A percentile compares a stretch with the other conserved stretches of the same genome.
These are phyloP conservation scores for Massarina eburnea DNA, from an alignment of 2,329 filamentous ascomycete species.

Conservation along the genomic window DNA sequence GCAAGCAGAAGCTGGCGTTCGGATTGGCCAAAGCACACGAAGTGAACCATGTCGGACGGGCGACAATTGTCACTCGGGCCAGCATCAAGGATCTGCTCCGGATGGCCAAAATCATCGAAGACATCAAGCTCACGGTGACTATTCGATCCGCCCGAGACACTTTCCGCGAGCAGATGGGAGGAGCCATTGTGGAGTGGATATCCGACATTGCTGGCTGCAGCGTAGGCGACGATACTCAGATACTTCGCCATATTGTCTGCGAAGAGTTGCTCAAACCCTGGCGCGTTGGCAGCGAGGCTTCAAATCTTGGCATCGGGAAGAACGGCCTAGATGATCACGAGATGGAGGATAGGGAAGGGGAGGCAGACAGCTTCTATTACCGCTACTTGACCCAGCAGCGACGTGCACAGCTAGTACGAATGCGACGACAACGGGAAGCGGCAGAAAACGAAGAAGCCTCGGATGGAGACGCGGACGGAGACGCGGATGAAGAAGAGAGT, in stretches of 20 bases:
- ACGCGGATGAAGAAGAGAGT: conserved; percentile 51
- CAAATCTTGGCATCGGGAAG: conserved; percentile 74
- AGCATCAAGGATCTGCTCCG: conserved; percentile 72
- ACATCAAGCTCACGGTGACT: conserved; percentile 94
- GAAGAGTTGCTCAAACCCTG: conserved; percentile 89
- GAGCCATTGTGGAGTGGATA: conserved; percentile 96
- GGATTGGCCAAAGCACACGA: conserved; percentile 79
- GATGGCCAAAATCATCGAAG: conserved; percentile 85
- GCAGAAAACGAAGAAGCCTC: conserved; percentile 51
- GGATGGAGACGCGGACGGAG: conserved; percentile 48
- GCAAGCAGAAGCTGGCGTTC: conserved; percentile 68
- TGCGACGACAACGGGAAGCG: conserved; percentile 23
- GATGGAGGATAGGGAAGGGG: conserved; percentile 56
- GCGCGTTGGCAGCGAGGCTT: conserved; percentile 81
- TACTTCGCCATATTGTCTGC: conserved; percentile 80
- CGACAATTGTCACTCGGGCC: conserved; percentile 74
- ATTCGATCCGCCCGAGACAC: conserved; percentile 92
- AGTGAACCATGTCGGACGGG: conserved; percentile 84
- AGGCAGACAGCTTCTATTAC: conserved; percentile 30
- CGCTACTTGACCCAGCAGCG: conserved; percentile 29
- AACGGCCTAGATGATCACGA: conserved; percentile 83
- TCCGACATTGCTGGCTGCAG: conserved; percentile 88
- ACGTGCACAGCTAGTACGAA: conserved; percentile 27
- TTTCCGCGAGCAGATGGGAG: conserved; percentile 97
- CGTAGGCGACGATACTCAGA: conserved; percentile 75